Evolutionary conservation across 768 basidiomycete species (phyloP).

Genomic region (Rhodotorula sphaerocarpa): DNA sequence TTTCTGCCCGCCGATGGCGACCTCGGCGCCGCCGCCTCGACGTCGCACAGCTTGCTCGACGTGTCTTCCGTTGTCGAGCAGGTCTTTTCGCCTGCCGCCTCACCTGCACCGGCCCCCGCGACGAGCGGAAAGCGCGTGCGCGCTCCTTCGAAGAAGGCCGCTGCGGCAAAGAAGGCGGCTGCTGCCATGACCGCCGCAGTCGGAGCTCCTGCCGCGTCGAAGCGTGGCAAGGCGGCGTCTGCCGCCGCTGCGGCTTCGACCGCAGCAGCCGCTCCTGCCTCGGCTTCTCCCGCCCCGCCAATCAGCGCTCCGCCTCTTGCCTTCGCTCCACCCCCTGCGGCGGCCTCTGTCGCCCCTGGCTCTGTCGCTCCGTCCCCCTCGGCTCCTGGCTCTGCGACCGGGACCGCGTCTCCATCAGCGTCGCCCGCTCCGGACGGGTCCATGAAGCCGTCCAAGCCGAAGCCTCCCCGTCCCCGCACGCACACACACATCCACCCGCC

Average conservation of each 20-base stretch:
- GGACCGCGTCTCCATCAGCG: background rate
- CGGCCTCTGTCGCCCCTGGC: background rate
- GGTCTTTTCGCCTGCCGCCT: background rate
- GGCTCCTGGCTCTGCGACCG: no score
- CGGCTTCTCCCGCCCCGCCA: background rate
- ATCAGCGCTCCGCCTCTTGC: background rate
- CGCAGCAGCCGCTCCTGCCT: background rate
- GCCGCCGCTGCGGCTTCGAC: no score
- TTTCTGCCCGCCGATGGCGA: background rate
- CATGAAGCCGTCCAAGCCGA: slow-evolving; percentile 2
- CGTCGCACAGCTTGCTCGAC: background rate
- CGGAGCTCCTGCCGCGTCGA: background rate
- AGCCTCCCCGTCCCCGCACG: background rate
- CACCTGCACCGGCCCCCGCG: background rate
- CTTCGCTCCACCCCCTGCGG: background rate
- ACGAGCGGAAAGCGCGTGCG: background rate
- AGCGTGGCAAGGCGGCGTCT: background rate
- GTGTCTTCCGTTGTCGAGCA: no score
- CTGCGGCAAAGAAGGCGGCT: background rate
- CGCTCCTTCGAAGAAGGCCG: background rate
- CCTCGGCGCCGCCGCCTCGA: background rate
- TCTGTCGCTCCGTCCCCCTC: no score
- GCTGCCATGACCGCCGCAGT: background rate
- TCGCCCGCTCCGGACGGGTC: slow-evolving; percentile 2
- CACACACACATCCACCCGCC: slow-evolving; percentile 6